These are phyloP conservation scores for Vicia faba DNA, from an alignment of 306 rosid species.

Conservation along the genomic window DNA sequence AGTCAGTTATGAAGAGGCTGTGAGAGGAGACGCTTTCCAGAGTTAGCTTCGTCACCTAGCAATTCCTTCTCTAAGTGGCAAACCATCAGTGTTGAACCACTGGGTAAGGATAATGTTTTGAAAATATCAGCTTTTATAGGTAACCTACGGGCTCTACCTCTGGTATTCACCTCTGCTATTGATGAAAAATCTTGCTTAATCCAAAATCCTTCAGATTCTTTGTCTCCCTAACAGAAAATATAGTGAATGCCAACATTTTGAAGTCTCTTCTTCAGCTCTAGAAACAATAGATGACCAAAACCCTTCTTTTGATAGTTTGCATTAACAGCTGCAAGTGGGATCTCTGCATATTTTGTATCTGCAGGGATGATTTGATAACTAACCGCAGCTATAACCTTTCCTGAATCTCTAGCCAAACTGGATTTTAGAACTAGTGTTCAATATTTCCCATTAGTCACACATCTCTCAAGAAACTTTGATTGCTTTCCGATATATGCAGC, in stretches of 20 bases:
- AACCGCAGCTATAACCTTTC: slow-evolving; percentile 83
- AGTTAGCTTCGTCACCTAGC: too few relatives aligned
- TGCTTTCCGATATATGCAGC: slow-evolving; percentile 91
- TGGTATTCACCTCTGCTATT: slow-evolving; percentile 77
- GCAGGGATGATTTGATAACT: slow-evolving; percentile 86
- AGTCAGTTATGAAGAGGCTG: too few relatives aligned
- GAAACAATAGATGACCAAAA: slow-evolving; percentile 62
- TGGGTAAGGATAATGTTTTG: slow-evolving; percentile 81
- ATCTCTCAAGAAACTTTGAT: slow-evolving; percentile 81
- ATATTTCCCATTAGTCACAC: slow-evolving; percentile 86
- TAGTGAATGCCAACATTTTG: too few relatives aligned
- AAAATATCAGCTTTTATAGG: slow-evolving; percentile 80
- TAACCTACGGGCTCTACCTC: slow-evolving; percentile 69
- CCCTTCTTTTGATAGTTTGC: slow-evolving; percentile 75
- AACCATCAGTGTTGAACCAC: too few relatives aligned
- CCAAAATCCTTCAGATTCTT: too few relatives aligned
- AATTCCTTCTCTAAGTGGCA: too few relatives aligned
- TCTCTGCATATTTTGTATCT: slow-evolving; percentile 87
- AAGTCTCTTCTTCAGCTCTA: too few relatives aligned
- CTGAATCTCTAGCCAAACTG: slow-evolving; percentile 40
- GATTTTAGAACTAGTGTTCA: slow-evolving; percentile 72
- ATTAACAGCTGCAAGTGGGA: slow-evolving; percentile 84
- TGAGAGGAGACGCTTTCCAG: too few relatives aligned
- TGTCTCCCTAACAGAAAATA: too few relatives aligned
- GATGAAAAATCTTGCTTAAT: slow-evolving; percentile 83